Base-by-base conservation (phyloP, 257 asterid species). In the Przewalskia tangutica region DNA sequence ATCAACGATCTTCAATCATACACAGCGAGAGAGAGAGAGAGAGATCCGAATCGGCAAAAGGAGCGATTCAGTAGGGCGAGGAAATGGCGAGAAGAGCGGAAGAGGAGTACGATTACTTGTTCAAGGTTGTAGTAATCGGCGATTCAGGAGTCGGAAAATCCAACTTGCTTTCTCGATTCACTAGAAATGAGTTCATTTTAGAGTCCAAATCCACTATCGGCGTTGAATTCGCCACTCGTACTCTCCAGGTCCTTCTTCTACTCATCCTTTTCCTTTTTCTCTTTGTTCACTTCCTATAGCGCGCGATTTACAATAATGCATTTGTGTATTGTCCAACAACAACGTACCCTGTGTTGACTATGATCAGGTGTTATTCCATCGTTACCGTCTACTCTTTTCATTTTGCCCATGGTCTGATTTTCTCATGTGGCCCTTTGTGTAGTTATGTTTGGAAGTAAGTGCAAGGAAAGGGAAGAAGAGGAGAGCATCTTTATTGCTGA, bases 141-240 rank as follows among this genome's bases (percentile, higher is more conserved):
- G 91, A 89, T 85, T 89, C 91, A 0, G 91, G 89, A 2, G 91
- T 87, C 6, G 90, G 91, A 0, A 89, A 89, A 71, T 89, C 91
- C 4, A 86, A 87, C 32, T 27, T 88, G 63, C 88, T 88, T 3
- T 88, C 91, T 53, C 86, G 91, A 77, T 88, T 88, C 81, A 88
- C 91, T 62, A 81, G 91, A 71, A 88, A 88, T 48, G 91, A 88
- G 58, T 88, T 88, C 84, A 78, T 86, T 76, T 77, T 88, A 82
- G 91, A 88, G 56, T 88, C 90, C 73, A 88, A 88, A 84, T 88
- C 91, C 82, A 88, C 91, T 73, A 88, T 88, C 71, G 91, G 91
- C 82, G 91, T 88, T 68, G 91, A 88, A 80, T 88, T 88, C 86
- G 91, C 91, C 53, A 88, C 91, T 77, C 91, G 91, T 11, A 86